Percentiles rank a stretch among this genome's conserved stretches.
Evolutionary conservation across 345 rosid species (phyloP).

Genomic region (Salix viminalis): DNA sequence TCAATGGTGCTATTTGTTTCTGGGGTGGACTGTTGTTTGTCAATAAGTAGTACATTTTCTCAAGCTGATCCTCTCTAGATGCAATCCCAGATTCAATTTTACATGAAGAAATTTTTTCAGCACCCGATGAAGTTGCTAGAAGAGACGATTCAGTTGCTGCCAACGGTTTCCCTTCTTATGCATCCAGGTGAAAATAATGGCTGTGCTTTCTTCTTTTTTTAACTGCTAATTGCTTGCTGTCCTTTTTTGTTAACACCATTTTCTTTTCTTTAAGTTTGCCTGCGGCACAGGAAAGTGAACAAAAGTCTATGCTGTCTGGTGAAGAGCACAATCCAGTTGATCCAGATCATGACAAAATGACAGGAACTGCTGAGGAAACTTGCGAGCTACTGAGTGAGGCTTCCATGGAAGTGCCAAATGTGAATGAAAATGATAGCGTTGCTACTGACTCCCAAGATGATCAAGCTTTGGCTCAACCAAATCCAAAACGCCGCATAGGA

Average conservation of each 20-base stretch:
- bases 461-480: conserved; percentile 16
- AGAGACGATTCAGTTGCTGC: conserved; percentile 27
- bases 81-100: conserved; percentile 37
- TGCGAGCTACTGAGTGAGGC: conserved; percentile 40
- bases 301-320: conserved; percentile 26
- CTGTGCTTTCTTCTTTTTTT: neutral
- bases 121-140: conserved; percentile 36
- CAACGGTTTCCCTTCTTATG: conserved; percentile 52
- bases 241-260: neutral
- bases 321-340: conserved; percentile 23
- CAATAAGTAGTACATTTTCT: neutral
- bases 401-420: conserved; percentile 35
- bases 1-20: neutral
- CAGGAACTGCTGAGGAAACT: conserved; percentile 19
- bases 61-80: conserved; percentile 26
- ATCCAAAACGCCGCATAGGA: conserved; percentile 25
- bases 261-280: conserved; percentile 38
- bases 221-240: neutral
- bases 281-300: conserved; percentile 32
- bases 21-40: neutral
- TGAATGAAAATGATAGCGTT: conserved; percentile 31
- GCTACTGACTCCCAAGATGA: conserved; percentile 43
- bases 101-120: conserved; percentile 25
- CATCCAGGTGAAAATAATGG: conserved; percentile 37
- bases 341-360: conserved; percentile 15